A percentile compares a stretch with the other conserved stretches of the same genome.
Evolutionary conservation across 495 filamentous ascomycete genomes (phyloP).

Genomic region (Penicillium bialowiezense): DNA sequence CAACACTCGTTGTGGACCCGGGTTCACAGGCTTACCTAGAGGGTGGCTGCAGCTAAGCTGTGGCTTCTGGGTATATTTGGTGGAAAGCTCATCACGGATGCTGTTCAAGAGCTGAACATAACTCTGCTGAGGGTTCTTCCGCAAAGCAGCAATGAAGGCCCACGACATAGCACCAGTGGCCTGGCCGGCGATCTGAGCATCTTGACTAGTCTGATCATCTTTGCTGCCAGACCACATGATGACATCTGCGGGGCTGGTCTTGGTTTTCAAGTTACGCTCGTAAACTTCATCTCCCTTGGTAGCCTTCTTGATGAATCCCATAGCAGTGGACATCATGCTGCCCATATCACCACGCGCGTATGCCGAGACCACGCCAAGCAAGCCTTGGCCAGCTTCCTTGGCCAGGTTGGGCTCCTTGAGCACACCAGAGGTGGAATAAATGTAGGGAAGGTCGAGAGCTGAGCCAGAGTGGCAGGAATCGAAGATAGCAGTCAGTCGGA

Average conservation of each 20-base stretch:
- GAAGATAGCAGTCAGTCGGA: constrained; percentile 94
- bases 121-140: constrained; percentile 97
- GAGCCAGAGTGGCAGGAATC: constrained; percentile 99
- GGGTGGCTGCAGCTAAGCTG: constrained; percentile 97
- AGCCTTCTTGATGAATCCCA: constrained; percentile 92
- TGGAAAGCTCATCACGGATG: constrained; percentile 86
- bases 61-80: constrained; percentile 92
- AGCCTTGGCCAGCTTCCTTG: constrained; percentile 93
- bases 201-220: constrained; percentile 82
- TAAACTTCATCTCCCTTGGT: constrained; percentile 79
- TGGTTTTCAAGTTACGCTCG: constrained; percentile 76
- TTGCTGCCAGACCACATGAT: constrained; percentile 98
- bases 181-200: constrained; percentile 67
- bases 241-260: constrained; percentile 93
- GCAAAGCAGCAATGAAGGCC: constrained; percentile 90
- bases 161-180: constrained; percentile 98
- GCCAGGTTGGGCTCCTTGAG: constrained; percentile 98
- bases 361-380: constrained; percentile 83
- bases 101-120: constrained; percentile 94
- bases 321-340: constrained; percentile 73
- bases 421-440: constrained; percentile 92
- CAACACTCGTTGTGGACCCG: too few species aligned
- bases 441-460: constrained; percentile 91
- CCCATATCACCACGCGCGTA: constrained; percentile 90
- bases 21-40: constrained; percentile 59